Evolutionary conservation across 1,284 basidiomycete species (phyloP).

Genomic region (Cutaneotrichosporon mucoides): DNA sequence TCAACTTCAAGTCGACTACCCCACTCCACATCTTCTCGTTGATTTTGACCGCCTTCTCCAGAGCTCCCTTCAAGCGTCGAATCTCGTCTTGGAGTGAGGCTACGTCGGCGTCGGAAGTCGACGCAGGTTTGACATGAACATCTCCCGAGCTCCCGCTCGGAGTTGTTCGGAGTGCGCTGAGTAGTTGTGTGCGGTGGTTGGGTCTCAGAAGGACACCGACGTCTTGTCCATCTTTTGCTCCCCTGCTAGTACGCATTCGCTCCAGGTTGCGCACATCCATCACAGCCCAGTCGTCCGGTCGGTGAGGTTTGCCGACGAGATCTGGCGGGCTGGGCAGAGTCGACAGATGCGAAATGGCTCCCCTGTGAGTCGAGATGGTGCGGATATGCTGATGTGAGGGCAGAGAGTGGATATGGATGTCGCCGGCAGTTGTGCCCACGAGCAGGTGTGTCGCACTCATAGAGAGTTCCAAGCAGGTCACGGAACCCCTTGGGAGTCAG

Average conservation of each 20-base stretch:
- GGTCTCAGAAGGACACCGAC: constrained; percentile 28
- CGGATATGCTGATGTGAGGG: constrained; percentile 84
- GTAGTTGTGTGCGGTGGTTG: background rate
- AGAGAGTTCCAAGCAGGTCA: constrained; percentile 71
- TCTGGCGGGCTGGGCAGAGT: constrained; percentile 79
- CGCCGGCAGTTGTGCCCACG: constrained; percentile 66
- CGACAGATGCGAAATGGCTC: constrained; percentile 67
- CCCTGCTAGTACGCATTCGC: constrained; percentile 38
- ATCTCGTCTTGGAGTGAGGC: constrained; percentile 69
- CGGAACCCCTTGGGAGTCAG: constrained; percentile 46
- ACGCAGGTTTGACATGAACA: too few relatives aligned
- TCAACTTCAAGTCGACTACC: constrained; percentile 49
- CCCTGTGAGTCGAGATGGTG: constrained; percentile 64
- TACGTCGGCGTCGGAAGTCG: background rate
- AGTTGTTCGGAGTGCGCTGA: background rate
- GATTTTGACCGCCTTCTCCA: constrained; percentile 73
- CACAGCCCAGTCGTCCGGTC: constrained; percentile 31
- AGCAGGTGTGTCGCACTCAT: constrained; percentile 67
- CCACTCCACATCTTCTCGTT: constrained; percentile 88
- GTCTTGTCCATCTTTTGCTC: constrained; percentile 35
- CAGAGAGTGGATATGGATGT: constrained; percentile 79
- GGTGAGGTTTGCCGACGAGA: constrained; percentile 56
- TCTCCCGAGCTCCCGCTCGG: background rate
- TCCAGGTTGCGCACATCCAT: constrained; percentile 47
- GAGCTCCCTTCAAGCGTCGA: constrained; percentile 59